Conservation (phyloP, 192 early-diverging fungal genomes). For the Lobosporangium transversale region DNA sequence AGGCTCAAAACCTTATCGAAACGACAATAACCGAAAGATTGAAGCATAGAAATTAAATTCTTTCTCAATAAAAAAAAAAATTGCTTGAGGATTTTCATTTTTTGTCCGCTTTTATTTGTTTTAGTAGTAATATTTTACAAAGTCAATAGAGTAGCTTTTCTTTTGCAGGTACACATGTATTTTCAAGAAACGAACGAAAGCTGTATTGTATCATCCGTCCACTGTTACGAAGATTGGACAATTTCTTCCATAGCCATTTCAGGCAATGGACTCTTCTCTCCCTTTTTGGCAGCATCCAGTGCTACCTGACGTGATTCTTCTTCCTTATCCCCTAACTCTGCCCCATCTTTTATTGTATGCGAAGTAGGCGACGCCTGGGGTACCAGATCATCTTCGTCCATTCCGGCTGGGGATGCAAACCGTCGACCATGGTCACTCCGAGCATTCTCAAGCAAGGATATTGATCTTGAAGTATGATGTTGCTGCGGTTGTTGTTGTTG, state of each 20-base stretch:
- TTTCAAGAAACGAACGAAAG: too few relatives aligned
- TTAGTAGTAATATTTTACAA: too few relatives aligned
- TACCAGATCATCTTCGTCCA: slow-evolving; percentile 24
- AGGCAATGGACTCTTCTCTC: slow-evolving; percentile 10
- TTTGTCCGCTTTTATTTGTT: too few relatives aligned
- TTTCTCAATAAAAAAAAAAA: background rate
- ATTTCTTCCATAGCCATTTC: slow-evolving; percentile 19
- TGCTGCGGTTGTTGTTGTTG: too few relatives aligned
- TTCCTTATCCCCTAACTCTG: background rate
- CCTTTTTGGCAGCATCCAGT: background rate
- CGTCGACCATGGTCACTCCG: slow-evolving; percentile 5
- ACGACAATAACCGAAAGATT: too few relatives aligned
- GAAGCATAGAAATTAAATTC: too few relatives aligned
- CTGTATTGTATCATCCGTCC: too few relatives aligned
- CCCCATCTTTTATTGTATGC: background rate
- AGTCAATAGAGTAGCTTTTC: too few relatives aligned
- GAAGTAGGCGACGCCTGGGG: background rate
- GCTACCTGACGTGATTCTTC: background rate
- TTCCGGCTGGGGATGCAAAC: slow-evolving; percentile 34
- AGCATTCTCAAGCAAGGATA: background rate
- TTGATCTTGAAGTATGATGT: background rate
- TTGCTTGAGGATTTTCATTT: too few relatives aligned
- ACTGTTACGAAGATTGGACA: background rate
- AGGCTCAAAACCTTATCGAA: too few relatives aligned
- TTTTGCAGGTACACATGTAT: too few relatives aligned